Conservation (phyloP, 305 asterid genomes). For the Rubia tinctorum region DNA sequence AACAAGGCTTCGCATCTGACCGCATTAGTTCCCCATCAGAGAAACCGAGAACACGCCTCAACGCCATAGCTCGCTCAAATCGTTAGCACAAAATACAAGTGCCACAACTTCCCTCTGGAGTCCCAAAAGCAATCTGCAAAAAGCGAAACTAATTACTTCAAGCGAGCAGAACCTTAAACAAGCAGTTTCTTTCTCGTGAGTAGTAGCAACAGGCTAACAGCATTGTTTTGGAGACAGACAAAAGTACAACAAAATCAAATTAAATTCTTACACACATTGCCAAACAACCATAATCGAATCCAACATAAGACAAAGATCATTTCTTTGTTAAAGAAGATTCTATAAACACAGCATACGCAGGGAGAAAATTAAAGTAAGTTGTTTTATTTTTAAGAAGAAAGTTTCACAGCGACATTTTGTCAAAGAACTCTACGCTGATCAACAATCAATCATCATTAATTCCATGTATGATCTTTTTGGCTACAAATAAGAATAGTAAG, state of each 20-base stretch:
- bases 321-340: not conserved
- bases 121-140: not conserved
- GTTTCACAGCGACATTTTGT: not conserved
- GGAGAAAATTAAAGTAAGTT: not conserved
- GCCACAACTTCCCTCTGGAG: not conserved
- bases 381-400: not conserved
- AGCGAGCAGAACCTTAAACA: not conserved
- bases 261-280: not conserved
- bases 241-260: not conserved
- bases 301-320: not conserved
- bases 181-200: not conserved
- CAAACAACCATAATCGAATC: not conserved
- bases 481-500: too few relatives aligned
- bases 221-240: not conserved
- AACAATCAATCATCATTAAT: too few relatives aligned
- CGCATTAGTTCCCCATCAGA: constrained; percentile 89
- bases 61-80: constrained; percentile 43
- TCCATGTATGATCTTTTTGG: too few relatives aligned
- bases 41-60: constrained; percentile 74
- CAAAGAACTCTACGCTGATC: not conserved
- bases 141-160: not conserved
- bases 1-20: constrained; percentile 82
- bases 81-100: not conserved
- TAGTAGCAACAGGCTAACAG: not conserved
- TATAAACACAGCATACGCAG: not conserved